Conservation (phyloP, 2,329 filamentous ascomycete genomes). For the Helotiales sp. region DNA sequence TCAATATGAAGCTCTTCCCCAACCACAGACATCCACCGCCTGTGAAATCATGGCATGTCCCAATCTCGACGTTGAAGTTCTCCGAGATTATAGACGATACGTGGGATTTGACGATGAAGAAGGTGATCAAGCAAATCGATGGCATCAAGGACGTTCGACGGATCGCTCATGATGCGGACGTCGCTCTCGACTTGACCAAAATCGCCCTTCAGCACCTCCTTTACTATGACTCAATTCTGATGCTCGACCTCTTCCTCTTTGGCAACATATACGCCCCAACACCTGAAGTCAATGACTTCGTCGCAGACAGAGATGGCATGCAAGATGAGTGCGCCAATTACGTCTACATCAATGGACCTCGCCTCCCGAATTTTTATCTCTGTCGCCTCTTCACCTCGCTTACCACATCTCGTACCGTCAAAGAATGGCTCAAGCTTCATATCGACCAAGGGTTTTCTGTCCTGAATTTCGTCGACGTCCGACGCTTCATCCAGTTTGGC, state of each 20-base stretch:
- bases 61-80: conserved; percentile 73
- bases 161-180: conserved; percentile 83
- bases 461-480: conserved; percentile 80
- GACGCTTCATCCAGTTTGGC: conserved; percentile 92
- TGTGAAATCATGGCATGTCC: conserved; percentile 89
- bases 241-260: conserved; percentile 96
- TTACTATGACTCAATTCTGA: conserved; percentile 88
- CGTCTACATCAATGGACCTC: conserved; percentile 52
- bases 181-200: conserved; percentile 84
- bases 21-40: conserved; percentile 76
- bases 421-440: conserved; percentile 83
- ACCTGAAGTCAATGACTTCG: conserved; percentile 77
- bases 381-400: conserved; percentile 87
- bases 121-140: conserved; percentile 85
- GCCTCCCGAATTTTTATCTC: conserved; percentile 65
- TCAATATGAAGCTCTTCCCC: conserved; percentile 96
- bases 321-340: conserved; percentile 89
- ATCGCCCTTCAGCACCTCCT: conserved; percentile 87
- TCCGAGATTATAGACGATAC: conserved; percentile 66
- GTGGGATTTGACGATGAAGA: conserved; percentile 77
- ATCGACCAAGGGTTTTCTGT: conserved; percentile 67
- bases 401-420: conserved; percentile 79
- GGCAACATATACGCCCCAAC: conserved; percentile 86
- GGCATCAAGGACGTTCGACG: conserved; percentile 88
- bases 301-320: conserved; percentile 73